Percentiles rank a stretch among this genome's conserved stretches.
Conservation (phyloP, 495 filamentous ascomycete genomes). For the Aspergillus carlsbadensis region DNA sequence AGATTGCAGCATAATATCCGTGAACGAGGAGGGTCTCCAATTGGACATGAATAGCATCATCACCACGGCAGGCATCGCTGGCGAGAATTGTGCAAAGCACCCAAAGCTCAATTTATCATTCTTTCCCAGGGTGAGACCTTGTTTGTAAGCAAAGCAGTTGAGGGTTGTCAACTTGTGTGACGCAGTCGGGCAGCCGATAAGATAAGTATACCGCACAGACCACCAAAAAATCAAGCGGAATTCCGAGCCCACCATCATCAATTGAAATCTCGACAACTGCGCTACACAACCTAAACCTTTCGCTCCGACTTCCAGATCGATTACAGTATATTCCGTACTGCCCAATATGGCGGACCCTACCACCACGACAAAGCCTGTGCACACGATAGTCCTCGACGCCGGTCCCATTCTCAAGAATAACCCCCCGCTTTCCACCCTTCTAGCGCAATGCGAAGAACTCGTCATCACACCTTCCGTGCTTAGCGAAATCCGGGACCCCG, state of each 20-base stretch:
- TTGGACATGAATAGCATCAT: too few species aligned
- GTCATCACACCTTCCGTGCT: slow-evolving; percentile 86
- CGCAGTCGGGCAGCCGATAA: slow-evolving; percentile 4
- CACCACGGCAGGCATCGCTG: too few species aligned
- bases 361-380: slow-evolving; percentile 60
- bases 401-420: slow-evolving; percentile 90
- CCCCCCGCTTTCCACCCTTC: slow-evolving; percentile 72
- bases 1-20: too few species aligned
- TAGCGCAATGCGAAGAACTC: slow-evolving; percentile 71
- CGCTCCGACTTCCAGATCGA: background rate
- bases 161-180: too few species aligned
- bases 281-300: slow-evolving; percentile 2
- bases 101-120: too few species aligned
- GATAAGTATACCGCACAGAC: slow-evolving; percentile 23
- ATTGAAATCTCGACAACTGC: background rate
- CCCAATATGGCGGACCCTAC: slow-evolving; percentile 39
- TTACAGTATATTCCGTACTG: background rate
- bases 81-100: too few species aligned
- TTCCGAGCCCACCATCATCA: slow-evolving; percentile 1
- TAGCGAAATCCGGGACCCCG: slow-evolving; percentile 83
- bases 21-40: too few species aligned
- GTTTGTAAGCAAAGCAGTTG: too few species aligned
- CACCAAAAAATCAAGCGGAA: slow-evolving; percentile 20
- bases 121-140: too few species aligned
- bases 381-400: slow-evolving; percentile 86